A percentile compares a stretch with the other conserved stretches of the same genome.
These are phyloP conservation scores for Phytophthora kernoviae DNA, from an alignment of 352 stramenopile species.

Conservation along the genomic window DNA sequence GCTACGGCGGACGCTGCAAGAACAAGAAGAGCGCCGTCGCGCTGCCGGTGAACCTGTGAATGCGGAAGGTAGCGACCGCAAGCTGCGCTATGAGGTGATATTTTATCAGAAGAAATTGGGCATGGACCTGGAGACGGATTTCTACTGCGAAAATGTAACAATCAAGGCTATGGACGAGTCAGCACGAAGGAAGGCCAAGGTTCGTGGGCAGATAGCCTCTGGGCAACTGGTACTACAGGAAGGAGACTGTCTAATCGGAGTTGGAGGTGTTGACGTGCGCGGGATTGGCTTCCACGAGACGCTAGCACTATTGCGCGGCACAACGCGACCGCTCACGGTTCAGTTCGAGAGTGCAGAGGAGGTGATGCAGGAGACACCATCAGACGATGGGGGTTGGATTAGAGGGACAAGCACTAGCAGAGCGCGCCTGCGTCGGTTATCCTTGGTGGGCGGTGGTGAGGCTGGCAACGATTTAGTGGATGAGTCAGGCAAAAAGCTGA, in stretches of 20 bases:
- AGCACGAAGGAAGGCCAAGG: slow-evolving; percentile 50
- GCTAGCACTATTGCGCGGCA: slow-evolving; percentile 76
- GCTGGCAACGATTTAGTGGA: slow-evolving; percentile 24
- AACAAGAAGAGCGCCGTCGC: slow-evolving; percentile 61
- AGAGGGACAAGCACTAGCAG: slow-evolving; percentile 31
- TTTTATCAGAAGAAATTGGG: slow-evolving; percentile 87
- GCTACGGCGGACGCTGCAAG: slow-evolving; percentile 67
- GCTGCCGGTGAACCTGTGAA: slow-evolving; percentile 31
- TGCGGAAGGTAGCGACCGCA: slow-evolving; percentile 37
- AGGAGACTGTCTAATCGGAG: slow-evolving; percentile 72
- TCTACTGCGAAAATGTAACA: slow-evolving; percentile 89
- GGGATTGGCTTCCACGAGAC: slow-evolving; percentile 89
- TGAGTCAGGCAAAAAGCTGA: slow-evolving; percentile 49
- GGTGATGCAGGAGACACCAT: slow-evolving; percentile 40
- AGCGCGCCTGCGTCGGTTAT: slow-evolving; percentile 29
- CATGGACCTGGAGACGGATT: slow-evolving; percentile 88
- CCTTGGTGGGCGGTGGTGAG: slow-evolving; percentile 15
- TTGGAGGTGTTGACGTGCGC: slow-evolving; percentile 83
- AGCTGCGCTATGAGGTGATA: slow-evolving; percentile 80
- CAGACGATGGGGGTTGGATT: slow-evolving; percentile 23
- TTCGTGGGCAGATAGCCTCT: slow-evolving; percentile 57
- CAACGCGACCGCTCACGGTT: slow-evolving; percentile 68
- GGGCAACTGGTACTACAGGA: slow-evolving; percentile 76
- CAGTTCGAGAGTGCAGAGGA: slow-evolving; percentile 87
- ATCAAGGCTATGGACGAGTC: slow-evolving; percentile 79